These are phyloP conservation scores for Keithomyces neogunnii DNA, from an alignment of 2,329 filamentous ascomycete genomes.

Conservation along the genomic window DNA sequence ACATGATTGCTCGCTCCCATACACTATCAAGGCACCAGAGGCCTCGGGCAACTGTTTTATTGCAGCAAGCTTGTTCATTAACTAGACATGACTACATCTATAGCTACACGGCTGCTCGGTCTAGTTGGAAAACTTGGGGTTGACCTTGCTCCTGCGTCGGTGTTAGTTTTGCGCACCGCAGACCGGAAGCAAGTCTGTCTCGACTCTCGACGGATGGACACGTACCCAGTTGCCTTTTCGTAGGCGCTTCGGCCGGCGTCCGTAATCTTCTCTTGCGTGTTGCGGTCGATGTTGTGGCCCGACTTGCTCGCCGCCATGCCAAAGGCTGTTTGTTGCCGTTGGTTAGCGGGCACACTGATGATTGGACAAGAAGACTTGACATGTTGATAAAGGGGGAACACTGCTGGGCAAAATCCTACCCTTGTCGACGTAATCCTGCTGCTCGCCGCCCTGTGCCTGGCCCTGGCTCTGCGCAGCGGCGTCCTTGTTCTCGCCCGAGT, in stretches of 20 bases:
- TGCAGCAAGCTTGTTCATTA: not conserved
- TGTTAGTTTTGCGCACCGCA: not conserved
- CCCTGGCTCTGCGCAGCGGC: constrained; percentile 6
- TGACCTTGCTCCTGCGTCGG: constrained; percentile 16
- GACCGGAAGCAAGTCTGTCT: not conserved
- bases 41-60: too few relatives aligned
- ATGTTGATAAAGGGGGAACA: too few relatives aligned
- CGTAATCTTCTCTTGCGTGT: constrained; percentile 30
- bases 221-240: constrained; percentile 30
- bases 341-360: not conserved
- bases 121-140: constrained; percentile 28
- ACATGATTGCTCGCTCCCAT: too few relatives aligned
- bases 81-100: not conserved
- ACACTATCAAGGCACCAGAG: too few relatives aligned
- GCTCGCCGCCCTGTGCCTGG: constrained; percentile 4
- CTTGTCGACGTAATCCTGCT: constrained; percentile 31
- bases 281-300: constrained; percentile 23
- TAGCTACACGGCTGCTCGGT: not conserved
- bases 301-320: constrained; percentile 22
- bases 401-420: constrained; percentile 14
- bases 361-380: not conserved
- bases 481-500: constrained; percentile 10
- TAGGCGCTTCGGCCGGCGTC: constrained; percentile 25
- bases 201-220: not conserved
- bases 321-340: constrained; percentile 16